Conservation (phyloP, 2,329 filamentous ascomycete species). For the Fusarium bulbicola region DNA sequence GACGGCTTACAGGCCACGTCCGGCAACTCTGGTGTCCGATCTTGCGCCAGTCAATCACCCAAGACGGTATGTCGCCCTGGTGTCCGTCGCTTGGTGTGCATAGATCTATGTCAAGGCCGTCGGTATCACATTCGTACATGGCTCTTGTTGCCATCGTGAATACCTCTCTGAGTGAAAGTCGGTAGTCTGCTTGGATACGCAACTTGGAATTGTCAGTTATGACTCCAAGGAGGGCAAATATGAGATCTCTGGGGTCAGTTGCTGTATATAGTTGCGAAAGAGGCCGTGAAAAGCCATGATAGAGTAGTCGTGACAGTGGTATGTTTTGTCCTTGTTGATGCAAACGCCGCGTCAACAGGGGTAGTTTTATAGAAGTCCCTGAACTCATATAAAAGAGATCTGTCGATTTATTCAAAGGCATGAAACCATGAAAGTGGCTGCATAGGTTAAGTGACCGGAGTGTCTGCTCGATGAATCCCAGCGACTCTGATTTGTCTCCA, state of each 20-base stretch:
- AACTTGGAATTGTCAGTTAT: neutral
- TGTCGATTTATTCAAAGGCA: neutral
- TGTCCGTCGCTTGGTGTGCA: neutral
- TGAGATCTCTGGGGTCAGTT: slow-evolving; percentile 29
- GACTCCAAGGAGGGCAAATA: slow-evolving; percentile 30
- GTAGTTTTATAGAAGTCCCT: neutral
- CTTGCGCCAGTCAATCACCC: slow-evolving; percentile 15
- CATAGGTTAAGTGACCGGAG: neutral
- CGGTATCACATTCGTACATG: neutral
- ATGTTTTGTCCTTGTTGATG: neutral
- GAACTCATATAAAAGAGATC: rapidly evolving
- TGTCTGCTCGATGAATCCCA: neutral
- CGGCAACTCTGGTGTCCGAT: neutral
- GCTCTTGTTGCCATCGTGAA: neutral
- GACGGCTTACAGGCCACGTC: neutral
- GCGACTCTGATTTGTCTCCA: neutral
- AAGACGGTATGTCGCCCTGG: neutral
- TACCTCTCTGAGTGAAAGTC: neutral
- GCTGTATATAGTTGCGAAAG: neutral
- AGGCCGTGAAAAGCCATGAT: rapidly evolving
- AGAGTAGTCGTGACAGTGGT: neutral
- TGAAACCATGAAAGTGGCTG: rapidly evolving
- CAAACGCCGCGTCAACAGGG: neutral
- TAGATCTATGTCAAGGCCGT: neutral
- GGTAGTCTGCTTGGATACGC: neutral